phyloP scores from a whole-genome alignment of 2,329 filamentous ascomycete species.

The Fusarium phyllophilum region DNA sequence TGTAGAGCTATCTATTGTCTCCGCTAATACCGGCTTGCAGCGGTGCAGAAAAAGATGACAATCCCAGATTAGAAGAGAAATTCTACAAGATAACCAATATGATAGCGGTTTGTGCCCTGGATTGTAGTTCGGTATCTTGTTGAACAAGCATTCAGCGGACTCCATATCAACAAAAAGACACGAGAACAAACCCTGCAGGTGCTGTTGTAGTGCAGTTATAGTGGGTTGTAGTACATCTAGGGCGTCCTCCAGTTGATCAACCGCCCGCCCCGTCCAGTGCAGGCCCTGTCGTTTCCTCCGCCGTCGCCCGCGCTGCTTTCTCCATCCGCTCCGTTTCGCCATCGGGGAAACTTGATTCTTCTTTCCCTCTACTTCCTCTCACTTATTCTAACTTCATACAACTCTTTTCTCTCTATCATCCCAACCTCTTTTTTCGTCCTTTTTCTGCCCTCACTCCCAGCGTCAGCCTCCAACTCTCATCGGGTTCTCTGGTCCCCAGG shows the following conservation, averaged over 20 bases:
- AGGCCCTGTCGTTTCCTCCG: slow-evolving; percentile 24
- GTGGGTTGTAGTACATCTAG: background rate
- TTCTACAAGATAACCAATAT: background rate
- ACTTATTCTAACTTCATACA: slow-evolving; percentile 23
- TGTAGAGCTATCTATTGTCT: slow-evolving; percentile 2
- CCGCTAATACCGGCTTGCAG: slow-evolving; percentile 35
- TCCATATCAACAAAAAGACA: slow-evolving; percentile 26
- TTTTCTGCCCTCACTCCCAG: slow-evolving; percentile 14
- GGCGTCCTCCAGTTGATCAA: slow-evolving; percentile 13
- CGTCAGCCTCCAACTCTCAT: slow-evolving; percentile 11
- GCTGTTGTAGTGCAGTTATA: slow-evolving; percentile 2
- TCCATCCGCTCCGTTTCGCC: slow-evolving; percentile 34
- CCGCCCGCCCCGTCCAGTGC: slow-evolving; percentile 3
- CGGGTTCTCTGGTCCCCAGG: slow-evolving; percentile 21
- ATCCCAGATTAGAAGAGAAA: background rate
- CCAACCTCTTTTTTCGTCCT: slow-evolving; percentile 3
- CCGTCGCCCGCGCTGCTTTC: slow-evolving; percentile 23
- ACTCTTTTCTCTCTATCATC: slow-evolving; percentile 6
- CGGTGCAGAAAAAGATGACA: slow-evolving; percentile 22
- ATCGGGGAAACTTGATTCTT: slow-evolving; percentile 40
- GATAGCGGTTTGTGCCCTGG: background rate
- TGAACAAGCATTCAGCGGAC: slow-evolving; percentile 15
- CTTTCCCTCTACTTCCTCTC: slow-evolving; percentile 28
- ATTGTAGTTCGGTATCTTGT: background rate
- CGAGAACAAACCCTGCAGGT: slow-evolving; percentile 29